A percentile compares a stretch with the other conserved stretches of the same genome.
Evolutionary conservation across 2,329 filamentous ascomycete species (phyloP).

Genomic region (Nannizziopsis arthrosporioides): DNA sequence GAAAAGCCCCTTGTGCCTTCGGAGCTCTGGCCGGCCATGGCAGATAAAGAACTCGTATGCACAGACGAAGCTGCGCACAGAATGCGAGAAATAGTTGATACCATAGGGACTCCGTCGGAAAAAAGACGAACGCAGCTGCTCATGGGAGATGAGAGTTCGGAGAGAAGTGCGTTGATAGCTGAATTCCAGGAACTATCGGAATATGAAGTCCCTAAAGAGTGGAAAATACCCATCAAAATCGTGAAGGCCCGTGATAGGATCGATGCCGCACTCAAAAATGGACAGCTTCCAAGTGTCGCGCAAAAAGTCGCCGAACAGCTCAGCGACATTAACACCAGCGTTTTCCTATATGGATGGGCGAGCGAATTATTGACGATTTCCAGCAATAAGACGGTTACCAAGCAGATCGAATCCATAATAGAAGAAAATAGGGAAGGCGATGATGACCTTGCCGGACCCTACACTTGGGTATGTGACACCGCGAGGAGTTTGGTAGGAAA

Average conservation of each 20-base stretch:
- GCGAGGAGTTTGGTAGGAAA: conserved; percentile 57
- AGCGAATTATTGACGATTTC: conserved; percentile 54
- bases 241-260: conserved; percentile 40
- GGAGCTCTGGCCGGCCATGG: conserved; percentile 52
- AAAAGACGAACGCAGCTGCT: conserved; percentile 49
- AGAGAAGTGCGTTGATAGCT: conserved; percentile 24
- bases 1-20: conserved; percentile 49
- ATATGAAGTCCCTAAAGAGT: conserved; percentile 42
- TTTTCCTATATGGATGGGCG: conserved; percentile 63
- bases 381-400: conserved; percentile 56
- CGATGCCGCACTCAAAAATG: conserved; percentile 21
- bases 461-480: conserved; percentile 54
- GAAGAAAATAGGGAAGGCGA: conserved; percentile 40
- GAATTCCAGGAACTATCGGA: conserved; percentile 40
- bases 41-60: conserved; percentile 48
- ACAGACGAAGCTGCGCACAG: conserved; percentile 53
- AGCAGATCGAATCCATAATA: conserved; percentile 50
- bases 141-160: conserved; percentile 36
- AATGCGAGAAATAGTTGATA: conserved; percentile 55
- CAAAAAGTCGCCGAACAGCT: conserved; percentile 38
- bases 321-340: conserved; percentile 53
- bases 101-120: conserved; percentile 52
- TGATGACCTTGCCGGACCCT: conserved; percentile 45
- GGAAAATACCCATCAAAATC: conserved; percentile 50
- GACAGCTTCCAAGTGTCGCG: conserved; percentile 37